Evolutionary conservation across 768 basidiomycete genomes (phyloP), one percentile per base, ranked within the genome.

Genomic region (Pleurotus ostreatus): DNA sequence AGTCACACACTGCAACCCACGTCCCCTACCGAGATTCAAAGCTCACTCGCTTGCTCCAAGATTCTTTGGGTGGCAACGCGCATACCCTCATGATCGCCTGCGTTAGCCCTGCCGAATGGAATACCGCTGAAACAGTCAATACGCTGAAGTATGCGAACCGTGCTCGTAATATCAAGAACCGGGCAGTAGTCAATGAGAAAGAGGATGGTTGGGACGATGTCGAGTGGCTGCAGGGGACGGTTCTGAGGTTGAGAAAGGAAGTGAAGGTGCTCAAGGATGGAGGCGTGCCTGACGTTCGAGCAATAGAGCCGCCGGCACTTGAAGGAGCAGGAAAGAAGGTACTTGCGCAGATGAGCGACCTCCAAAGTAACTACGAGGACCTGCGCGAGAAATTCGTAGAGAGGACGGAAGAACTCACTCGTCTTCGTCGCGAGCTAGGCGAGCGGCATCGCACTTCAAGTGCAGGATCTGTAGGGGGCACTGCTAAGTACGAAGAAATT

Each of bases 31-130:
- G 97, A 49, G 97, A 98, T 72, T 98, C 95, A 11, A 99, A 98
- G 70, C 88, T 98, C 63, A 98, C 96, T 4, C 89, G 96, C 38
- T 82, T 97, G 46, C 76, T 97, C 2, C 94, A 97, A 86, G 95
- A 98, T 69, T 96, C 94, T 8, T 82, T 99, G 9, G 97, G 97
- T 38, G 97, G 97, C 45, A 99, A 98, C 71, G 89, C 96, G 1
- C 91, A 96, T 64, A 98, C 97, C 9, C 85, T 98, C 62, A 99
- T 99, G 97, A 93, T 99, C 60, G 97, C 97, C 15, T 99, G 96
- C 68, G 92, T 97, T 59, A 95, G 93, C 63, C 89, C 93, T 12
- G 92, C 93, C 1, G 97, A 99, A 71, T 96, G 85, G 85, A 99
- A 99, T 69, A 81, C 89, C 2, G 86, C 79, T 58, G 97, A 99